Base-by-base conservation (phyloP, 257 asterid species). In the Salvia miltiorrhiza region DNA sequence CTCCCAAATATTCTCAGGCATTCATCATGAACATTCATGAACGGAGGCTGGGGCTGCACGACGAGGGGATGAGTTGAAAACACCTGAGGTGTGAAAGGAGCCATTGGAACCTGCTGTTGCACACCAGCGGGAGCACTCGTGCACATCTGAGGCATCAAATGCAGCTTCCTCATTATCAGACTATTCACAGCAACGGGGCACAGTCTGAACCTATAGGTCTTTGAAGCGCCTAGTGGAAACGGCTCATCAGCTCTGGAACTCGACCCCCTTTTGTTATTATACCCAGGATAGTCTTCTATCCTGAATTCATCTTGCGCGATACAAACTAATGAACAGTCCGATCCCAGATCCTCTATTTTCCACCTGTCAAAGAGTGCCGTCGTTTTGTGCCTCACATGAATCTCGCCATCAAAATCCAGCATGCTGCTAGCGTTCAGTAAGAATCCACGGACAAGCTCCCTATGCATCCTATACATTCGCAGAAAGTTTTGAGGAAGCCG, bases 301-400 rank as follows among this genome's bases (percentile, higher is more conserved):
- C 48, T 55, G 82, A 87, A 87, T 9, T 79, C 77, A 37, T 68
- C 82, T 16, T 79, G 41, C 0, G 48, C 79, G 5, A 71, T 16
- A 57, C 77, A 43, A 0, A 4, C 4, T 68, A 87, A 52, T 21
- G 78, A 78, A 35, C 72, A 72, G 7, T 23, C 9, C 0, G 1
- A n/a, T 45, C 85, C 89, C 40, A 87, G 82, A 20, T 79, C 81
- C 55, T 32, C 77, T n/a, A 87, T 74, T 61, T 69, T 57, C 91
- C 91, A 87, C 6, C 5, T 40, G 54, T 37, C 49, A 11, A 66
- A 87, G 37, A 88, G 89, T 3, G 19, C 6, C 0, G 40, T 73
- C 1, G 69, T 75, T 66, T 87, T 87, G 84, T 87, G 91, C 56
- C 37, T 76, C 7, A 87, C 33, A 26, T 87, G 95, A 59, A 85